Base-by-base conservation (phyloP, 176 grass and related monocot species). In the sorghum (Sorghum bicolor) region DNA sequence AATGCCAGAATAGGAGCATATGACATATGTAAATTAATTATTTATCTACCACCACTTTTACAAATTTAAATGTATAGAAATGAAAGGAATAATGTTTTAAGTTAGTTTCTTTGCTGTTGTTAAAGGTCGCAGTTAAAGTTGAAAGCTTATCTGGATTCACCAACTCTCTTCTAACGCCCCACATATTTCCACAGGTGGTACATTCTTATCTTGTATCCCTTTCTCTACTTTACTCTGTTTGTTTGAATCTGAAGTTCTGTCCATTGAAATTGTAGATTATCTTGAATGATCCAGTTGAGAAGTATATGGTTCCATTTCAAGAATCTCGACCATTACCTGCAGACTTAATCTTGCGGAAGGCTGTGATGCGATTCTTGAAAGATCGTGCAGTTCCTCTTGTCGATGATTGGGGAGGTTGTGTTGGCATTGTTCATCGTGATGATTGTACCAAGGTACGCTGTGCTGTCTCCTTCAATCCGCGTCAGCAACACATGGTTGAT, bases 221-320 rank as follows among this genome's bases (percentile, higher is more conserved):
- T 79, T 86, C 50, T 74, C 33, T 22, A 39, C 31, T 78, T 45
- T 52, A 34, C 73, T 87, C 22, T 60, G 43, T 10, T 66, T 75
- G 37, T 17, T 24, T 40, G 75, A 74, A 60, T 64, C 31, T 82
- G 53, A 88, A 75, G 57, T 72, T 47, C n/a, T 67, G 20, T 81
- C 15, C 70, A 13, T 63, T 85, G 25, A 12, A 41, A 76, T 78
- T 73, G 17, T 73, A 95, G 93, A 83, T 98, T 92, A 69, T 90
- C n/a, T 81, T 98, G 67, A 85, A 93, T 89, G 86, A 98, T 87
- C 91, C 91, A 70, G 87, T 98, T 16, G 91, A 94, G 85, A 95
- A 95, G 80, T 95, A 95, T 76, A 95, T 98, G 96, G 78, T 89
- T 77, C 66, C 89, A n/a, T 95, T 98, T 90, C 77, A 80, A 76